Evolutionary conservation across 73 alveolate genomes (phyloP).

Genomic region (Paramecium tetraurelia): DNA sequence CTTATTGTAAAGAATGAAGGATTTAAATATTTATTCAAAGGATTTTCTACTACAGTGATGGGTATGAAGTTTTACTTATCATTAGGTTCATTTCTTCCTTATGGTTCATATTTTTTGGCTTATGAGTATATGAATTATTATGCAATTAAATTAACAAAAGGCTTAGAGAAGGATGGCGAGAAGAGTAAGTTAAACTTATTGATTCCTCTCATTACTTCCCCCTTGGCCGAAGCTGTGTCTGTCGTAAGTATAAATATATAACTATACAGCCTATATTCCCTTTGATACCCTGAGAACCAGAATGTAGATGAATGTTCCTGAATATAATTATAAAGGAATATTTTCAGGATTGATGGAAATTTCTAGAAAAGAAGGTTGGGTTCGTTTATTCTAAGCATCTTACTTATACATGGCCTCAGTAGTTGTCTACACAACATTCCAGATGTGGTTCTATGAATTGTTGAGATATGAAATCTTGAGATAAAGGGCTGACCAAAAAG

Average conservation of each 20-base stretch:
- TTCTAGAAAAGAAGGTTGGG: slow-evolving; percentile 45
- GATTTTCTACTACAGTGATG: slow-evolving; percentile 58
- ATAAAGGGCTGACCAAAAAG: neutral
- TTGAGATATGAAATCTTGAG: slow-evolving; percentile 40
- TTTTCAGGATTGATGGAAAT: slow-evolving; percentile 29
- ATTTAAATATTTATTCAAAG: slow-evolving; percentile 50
- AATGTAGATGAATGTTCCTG: slow-evolving; percentile 55
- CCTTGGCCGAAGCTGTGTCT: slow-evolving; percentile 48
- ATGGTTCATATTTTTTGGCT: slow-evolving; percentile 28
- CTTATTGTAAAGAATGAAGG: slow-evolving; percentile 60
- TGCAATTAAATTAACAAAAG: slow-evolving; percentile 19
- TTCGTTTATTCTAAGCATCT: slow-evolving; percentile 56
- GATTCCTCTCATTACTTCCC: slow-evolving; percentile 51
- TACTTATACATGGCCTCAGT: slow-evolving; percentile 49
- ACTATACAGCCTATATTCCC: slow-evolving; percentile 42
- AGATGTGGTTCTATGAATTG: slow-evolving; percentile 63
- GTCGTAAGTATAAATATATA: neutral
- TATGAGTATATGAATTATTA: slow-evolving; percentile 53
- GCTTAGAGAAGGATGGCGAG: slow-evolving; percentile 6
- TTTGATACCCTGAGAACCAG: slow-evolving; percentile 61
- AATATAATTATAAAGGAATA: slow-evolving; percentile 52
- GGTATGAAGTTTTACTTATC: neutral
- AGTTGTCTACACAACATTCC: slow-evolving; percentile 37
- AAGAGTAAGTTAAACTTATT: neutral
- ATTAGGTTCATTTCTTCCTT: slow-evolving; percentile 53